A percentile compares a stretch with the other conserved stretches of the same genome.
Conservation (phyloP, 2,329 filamentous ascomycete species). For the Nectriaceae sp. region DNA sequence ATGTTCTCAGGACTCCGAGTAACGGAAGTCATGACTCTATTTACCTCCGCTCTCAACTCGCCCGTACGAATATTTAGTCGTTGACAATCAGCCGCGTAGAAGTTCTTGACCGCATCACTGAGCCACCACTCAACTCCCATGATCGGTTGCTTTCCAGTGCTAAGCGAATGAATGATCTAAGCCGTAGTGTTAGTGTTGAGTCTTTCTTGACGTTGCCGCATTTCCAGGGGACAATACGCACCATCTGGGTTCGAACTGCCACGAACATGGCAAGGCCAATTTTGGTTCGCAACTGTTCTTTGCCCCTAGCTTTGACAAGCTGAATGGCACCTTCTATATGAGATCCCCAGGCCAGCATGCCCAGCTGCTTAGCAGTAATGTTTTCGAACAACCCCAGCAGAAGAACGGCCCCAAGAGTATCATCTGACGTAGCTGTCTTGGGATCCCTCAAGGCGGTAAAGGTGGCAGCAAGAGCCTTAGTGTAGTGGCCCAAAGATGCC, state of each 20-base stretch:
- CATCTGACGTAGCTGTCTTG: conserved; percentile 52
- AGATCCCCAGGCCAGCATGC: conserved; percentile 61
- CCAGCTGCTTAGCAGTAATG: conserved; percentile 56
- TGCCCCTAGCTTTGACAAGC: conserved; percentile 58
- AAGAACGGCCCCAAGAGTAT: conserved; percentile 60
- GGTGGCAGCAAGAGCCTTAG: conserved; percentile 53
- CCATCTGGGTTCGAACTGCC: conserved; percentile 62
- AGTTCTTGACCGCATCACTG: conserved; percentile 51
- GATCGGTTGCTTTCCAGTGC: conserved; percentile 51
- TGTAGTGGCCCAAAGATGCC: conserved; percentile 54
- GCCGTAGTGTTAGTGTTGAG: conserved; percentile 5
- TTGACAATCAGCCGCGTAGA: conserved; percentile 49
- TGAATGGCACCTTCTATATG: conserved; percentile 67
- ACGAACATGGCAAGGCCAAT: conserved; percentile 58
- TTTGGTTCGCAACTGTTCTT: conserved; percentile 55
- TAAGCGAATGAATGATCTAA: conserved; percentile 60
- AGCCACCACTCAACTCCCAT: conserved; percentile 64
- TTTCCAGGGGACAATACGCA: conserved; percentile 29
- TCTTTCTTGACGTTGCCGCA: background rate
- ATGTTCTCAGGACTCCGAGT: conserved; percentile 51
- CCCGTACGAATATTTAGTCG: conserved; percentile 55
- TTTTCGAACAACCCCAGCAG: conserved; percentile 63
- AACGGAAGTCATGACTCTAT: conserved; percentile 48
- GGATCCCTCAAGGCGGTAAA: conserved; percentile 56
- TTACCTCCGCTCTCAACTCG: conserved; percentile 58